Evolutionary conservation across 2,329 filamentous ascomycete genomes (phyloP).

Genomic region (Fusarium stilboides): DNA sequence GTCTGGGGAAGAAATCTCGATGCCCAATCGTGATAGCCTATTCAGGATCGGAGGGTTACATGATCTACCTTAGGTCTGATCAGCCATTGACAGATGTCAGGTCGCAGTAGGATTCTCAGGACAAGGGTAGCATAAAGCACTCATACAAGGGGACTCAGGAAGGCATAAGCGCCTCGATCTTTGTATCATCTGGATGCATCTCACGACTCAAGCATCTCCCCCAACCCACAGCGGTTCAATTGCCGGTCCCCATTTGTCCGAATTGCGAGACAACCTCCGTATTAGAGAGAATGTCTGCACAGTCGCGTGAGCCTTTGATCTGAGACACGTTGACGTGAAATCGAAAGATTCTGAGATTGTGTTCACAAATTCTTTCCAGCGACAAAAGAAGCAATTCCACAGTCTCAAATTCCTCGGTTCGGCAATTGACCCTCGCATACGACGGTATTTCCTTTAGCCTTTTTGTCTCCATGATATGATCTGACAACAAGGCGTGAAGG

Average conservation of each 20-base stretch:
- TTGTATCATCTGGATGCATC: too few species aligned
- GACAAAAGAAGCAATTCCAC: conserved; percentile 8
- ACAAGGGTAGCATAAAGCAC: too few species aligned
- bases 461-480: conserved; percentile 29
- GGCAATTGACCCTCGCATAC: conserved; percentile 3
- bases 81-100: not conserved
- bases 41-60: conserved; percentile 15
- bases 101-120: not conserved
- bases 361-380: conserved; percentile 13
- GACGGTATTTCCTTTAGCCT: not conserved
- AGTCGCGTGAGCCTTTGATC: conserved; percentile 25
- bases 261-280: conserved; percentile 18
- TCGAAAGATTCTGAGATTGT: conserved; percentile 27
- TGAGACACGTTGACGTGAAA: conserved; percentile 30
- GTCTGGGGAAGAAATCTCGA: conserved; percentile 30
- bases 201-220: too few species aligned
- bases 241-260: conserved; percentile 10
- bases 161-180: too few species aligned
- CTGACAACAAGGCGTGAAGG: conserved; percentile 25
- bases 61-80: conserved; percentile 17
- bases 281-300: not conserved
- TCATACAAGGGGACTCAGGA: too few species aligned
- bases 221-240: too few species aligned
- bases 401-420: conserved; percentile 9
- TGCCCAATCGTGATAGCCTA: conserved; percentile 5